Evolutionary conservation across 192 early-diverging fungal genomes (phyloP).

Genomic region (Coemansia umbellata): DNA sequence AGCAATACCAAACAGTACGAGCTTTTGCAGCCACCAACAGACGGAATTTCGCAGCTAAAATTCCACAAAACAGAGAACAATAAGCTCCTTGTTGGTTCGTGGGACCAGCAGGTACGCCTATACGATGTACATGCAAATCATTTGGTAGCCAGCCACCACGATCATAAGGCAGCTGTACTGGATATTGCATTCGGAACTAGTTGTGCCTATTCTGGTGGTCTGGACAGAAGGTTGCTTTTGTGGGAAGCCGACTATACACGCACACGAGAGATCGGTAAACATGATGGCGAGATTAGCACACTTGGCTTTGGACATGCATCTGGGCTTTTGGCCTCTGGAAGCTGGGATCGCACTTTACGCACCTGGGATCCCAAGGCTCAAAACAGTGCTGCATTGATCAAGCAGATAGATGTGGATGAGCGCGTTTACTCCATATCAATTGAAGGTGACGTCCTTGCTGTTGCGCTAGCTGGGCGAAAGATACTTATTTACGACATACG

Average conservation of each 20-base stretch:
- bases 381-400: constrained; percentile 16
- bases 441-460: constrained; percentile 65
- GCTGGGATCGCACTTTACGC: constrained; percentile 87
- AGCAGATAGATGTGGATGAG: constrained; percentile 34
- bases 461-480: constrained; percentile 76
- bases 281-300: constrained; percentile 73
- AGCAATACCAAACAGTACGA: constrained; percentile 56
- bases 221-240: constrained; percentile 64
- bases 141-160: constrained; percentile 53
- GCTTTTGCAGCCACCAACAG: constrained; percentile 74
- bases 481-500: constrained; percentile 84
- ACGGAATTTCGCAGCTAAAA: constrained; percentile 74
- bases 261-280: constrained; percentile 64
- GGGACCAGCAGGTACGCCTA: constrained; percentile 86
- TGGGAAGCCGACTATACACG: constrained; percentile 64
- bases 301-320: constrained; percentile 57
- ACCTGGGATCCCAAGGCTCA: constrained; percentile 53
- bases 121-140: constrained; percentile 73
- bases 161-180: constrained; percentile 70
- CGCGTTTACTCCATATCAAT: constrained; percentile 87
- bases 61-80: constrained; percentile 67
- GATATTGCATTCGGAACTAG: constrained; percentile 67
- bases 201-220: constrained; percentile 68
- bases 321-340: constrained; percentile 72
- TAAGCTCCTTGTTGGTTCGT: constrained; percentile 76